Evolutionary conservation across 2,329 filamentous ascomycete genomes (phyloP), one percentile per base, ranked within the genome.

Genomic region (Talaromyces verruculosus): DNA sequence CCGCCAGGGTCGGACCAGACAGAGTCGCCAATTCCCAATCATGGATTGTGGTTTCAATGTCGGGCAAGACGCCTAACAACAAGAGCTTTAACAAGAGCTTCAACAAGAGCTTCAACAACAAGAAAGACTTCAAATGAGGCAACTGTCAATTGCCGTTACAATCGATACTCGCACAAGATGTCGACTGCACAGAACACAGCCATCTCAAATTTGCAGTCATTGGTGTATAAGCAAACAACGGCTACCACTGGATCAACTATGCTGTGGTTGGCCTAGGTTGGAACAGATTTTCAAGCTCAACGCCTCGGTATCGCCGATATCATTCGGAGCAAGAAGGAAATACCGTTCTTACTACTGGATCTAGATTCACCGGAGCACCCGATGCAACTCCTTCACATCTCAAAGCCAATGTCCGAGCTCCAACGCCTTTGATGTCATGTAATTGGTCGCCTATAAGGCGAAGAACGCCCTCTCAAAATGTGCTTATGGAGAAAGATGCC

Each of bases 1-100:
- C 96, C 86, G 86, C 96, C 75, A 97, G 97, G 78, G 91, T 97
- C 47, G 92, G 92, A 75, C 89, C 47, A 92, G 92, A 75, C 89
- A 96, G 74, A 92, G 92, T 66, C 96, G 93, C 90, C 91, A 96
- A 78, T 30, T 30, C 28, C 28, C 28, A 30, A 30, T 30, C 28
- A 30, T 30, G 28, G 28, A 30, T 30, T 30, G 28, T 30, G 28
- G 28, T 30, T 30, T 30, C 28, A 30, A 30, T 4, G 28, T 30
- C 7, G 28, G 28, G 6, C 28, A 30, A 30, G 28, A 30, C 28
- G 5, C 28, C 28, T 30, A 30, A 30, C 28, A 30, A 30, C 28
- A 30, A 30, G 33, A 35, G 33, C 33, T 33, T 33, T 1, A 33
- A 33, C 28, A 30, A 41, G 15, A n/a, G 17, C 39, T n/a, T 11